Evolutionary conservation across 2,329 filamentous ascomycete genomes (phyloP).

Genomic region (Orbilia javanica): DNA sequence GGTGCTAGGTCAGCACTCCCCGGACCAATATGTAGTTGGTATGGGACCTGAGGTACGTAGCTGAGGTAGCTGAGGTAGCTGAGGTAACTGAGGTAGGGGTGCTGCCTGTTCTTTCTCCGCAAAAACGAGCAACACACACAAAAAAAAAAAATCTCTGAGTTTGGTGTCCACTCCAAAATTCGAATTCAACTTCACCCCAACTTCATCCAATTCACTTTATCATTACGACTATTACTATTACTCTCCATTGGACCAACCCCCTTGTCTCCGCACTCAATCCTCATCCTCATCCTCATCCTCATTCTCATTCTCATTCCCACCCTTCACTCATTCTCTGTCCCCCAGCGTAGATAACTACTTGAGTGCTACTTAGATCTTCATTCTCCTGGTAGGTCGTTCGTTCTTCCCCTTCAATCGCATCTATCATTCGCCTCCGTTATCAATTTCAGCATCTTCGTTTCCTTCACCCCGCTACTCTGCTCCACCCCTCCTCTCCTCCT

Average conservation of each 20-base stretch:
- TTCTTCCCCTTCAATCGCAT: background rate
- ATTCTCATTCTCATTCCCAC: background rate
- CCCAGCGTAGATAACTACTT: conserved; percentile 11
- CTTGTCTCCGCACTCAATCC: background rate
- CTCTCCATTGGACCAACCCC: no score
- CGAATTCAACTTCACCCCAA: background rate
- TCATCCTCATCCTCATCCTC: conserved; percentile 25
- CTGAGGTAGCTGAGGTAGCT: background rate
- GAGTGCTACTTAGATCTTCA: no score
- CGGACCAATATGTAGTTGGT: no score
- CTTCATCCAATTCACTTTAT: no score
- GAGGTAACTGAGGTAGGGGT: background rate
- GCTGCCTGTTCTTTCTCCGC: conserved; percentile 23
- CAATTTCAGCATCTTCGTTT: background rate
- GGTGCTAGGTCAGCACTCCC: no score
- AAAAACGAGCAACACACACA: conserved; percentile 37
- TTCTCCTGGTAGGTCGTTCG: background rate
- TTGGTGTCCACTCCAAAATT: conserved; percentile 31
- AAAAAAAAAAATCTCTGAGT: conserved; percentile 34
- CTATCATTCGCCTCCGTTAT: background rate
- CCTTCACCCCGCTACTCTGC: background rate
- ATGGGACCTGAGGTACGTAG: no score
- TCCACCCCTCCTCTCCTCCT: no score
- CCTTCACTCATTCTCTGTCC: conserved; percentile 8
- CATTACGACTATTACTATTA: no score